phyloP scores from a whole-genome alignment of 108 stramenopile genomes.

The Mediolabrus comicus region DNA sequence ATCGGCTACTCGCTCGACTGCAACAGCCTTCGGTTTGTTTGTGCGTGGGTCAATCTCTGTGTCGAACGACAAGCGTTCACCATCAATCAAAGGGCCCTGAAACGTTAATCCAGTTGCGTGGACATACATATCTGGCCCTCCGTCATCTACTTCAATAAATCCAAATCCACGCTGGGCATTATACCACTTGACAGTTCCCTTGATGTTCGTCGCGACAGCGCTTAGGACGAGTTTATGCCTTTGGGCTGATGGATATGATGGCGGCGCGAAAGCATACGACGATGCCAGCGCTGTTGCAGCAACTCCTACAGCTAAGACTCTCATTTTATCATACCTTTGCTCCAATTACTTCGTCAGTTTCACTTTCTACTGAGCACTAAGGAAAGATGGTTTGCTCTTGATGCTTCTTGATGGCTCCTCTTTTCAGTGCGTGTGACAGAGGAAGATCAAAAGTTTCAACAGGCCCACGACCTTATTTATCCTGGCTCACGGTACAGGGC shows the following conservation, averaged over 20 bases:
- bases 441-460: too few relatives aligned
- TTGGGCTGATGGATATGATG: neutral
- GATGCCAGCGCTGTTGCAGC: neutral
- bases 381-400: too few relatives aligned
- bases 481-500: too few relatives aligned
- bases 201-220: slow-evolving; percentile 17
- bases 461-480: too few relatives aligned
- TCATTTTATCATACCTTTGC: too few relatives aligned
- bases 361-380: too few relatives aligned
- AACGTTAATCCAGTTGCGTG: slow-evolving; percentile 32
- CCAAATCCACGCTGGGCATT: slow-evolving; percentile 36
- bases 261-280: neutral
- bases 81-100: slow-evolving; percentile 23
- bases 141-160: slow-evolving; percentile 43
- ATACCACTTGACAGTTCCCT: slow-evolving; percentile 45
- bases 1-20: slow-evolving; percentile 9
- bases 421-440: too few relatives aligned
- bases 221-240: neutral
- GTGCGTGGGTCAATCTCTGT: slow-evolving; percentile 30
- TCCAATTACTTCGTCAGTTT: too few relatives aligned
- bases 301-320: neutral
- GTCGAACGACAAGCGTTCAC: slow-evolving; percentile 22
- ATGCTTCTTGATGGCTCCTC: too few relatives aligned
- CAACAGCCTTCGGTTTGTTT: slow-evolving; percentile 40
- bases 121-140: slow-evolving; percentile 45